Conservation (phyloP, 495 filamentous ascomycete genomes). For the Tetracladium setigerum region DNA sequence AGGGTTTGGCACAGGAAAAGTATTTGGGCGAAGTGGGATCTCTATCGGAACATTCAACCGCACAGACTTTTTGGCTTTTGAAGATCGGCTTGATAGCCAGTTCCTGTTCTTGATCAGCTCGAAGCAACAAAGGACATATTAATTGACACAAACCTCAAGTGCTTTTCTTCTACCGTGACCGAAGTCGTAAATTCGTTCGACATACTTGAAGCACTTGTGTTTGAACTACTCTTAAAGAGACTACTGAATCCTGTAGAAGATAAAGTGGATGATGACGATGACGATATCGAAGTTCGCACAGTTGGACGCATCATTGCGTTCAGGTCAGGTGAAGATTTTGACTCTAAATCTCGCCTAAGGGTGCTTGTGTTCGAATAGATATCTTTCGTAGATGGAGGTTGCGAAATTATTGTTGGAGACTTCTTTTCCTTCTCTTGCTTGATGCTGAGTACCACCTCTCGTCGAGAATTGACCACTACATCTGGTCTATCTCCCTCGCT, state of each 20-base stretch:
- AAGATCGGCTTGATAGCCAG: slow-evolving; percentile 1
- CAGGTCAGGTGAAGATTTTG: slow-evolving; percentile 1
- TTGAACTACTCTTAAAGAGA: neutral
- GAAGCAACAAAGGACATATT: too few relatives aligned
- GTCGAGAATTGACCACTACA: too few relatives aligned
- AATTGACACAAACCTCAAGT: too few relatives aligned
- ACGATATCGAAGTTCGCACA: slow-evolving; percentile 1
- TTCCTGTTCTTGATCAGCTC: neutral
- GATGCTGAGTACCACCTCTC: slow-evolving; percentile 2
- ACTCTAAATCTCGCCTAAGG: slow-evolving; percentile 1
- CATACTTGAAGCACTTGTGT: neutral
- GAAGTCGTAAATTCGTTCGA: too few relatives aligned
- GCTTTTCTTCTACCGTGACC: too few relatives aligned
- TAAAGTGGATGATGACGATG: neutral
- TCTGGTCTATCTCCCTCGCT: neutral
- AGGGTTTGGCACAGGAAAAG: neutral
- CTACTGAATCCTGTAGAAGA: neutral
- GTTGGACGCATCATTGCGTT: neutral
- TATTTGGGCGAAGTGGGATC: neutral
- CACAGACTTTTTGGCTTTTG: slow-evolving; percentile 3
- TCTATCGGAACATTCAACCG: neutral
- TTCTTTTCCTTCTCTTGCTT: neutral
- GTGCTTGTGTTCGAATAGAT: neutral
- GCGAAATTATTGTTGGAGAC: neutral
- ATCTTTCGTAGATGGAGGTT: neutral